Conservation (phyloP, 2,329 filamentous ascomycete species). For the Alternaria sp. region DNA sequence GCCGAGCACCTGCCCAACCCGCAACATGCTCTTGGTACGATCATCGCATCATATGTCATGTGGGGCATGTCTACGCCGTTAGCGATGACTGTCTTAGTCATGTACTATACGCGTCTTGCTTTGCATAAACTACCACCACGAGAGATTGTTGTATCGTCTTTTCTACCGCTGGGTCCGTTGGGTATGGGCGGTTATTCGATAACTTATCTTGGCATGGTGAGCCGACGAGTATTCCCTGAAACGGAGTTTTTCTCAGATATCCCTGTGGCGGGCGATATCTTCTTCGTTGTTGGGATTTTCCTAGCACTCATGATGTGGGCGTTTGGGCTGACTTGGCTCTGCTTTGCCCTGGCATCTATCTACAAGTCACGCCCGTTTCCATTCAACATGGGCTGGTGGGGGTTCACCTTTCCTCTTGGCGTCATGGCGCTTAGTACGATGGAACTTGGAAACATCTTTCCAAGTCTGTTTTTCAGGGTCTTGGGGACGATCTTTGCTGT, state of each 20-base stretch:
- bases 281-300: slow-evolving; percentile 67
- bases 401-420: slow-evolving; percentile 67
- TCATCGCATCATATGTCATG: slow-evolving; percentile 72
- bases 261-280: slow-evolving; percentile 55
- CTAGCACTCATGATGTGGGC: slow-evolving; percentile 65
- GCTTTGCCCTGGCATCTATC: slow-evolving; percentile 62
- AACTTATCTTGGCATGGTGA: slow-evolving; percentile 59
- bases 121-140: slow-evolving; percentile 72
- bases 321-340: slow-evolving; percentile 64
- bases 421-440: slow-evolving; percentile 63
- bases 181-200: slow-evolving; percentile 73
- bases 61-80: slow-evolving; percentile 72
- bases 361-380: slow-evolving; percentile 58
- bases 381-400: slow-evolving; percentile 72
- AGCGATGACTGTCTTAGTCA: slow-evolving; percentile 68
- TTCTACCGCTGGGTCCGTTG: slow-evolving; percentile 72
- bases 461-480: slow-evolving; percentile 64
- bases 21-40: slow-evolving; percentile 66
- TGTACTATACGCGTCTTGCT: slow-evolving; percentile 75
- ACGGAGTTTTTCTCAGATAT: slow-evolving; percentile 50
- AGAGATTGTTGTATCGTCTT: slow-evolving; percentile 73
- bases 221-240: slow-evolving; percentile 53
- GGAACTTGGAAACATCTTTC: slow-evolving; percentile 61
- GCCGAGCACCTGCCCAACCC: slow-evolving; percentile 67
- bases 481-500: slow-evolving; percentile 65